These are phyloP conservation scores for Pichia sp. DNA, from an alignment of 1,139 yeast species.

Conservation along the genomic window DNA sequence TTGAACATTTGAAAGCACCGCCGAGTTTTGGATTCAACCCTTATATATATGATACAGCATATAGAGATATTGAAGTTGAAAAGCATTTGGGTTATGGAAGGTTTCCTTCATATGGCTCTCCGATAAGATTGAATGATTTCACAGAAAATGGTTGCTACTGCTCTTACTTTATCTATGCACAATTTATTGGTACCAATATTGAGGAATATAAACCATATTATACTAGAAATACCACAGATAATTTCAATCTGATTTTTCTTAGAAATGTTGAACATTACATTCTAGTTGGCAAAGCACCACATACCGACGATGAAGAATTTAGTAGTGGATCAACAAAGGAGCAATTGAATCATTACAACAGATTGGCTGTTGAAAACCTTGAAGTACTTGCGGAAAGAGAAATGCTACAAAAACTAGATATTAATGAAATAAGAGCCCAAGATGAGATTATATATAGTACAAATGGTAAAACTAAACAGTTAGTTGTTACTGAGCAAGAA, in stretches of 20 bases:
- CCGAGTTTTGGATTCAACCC: slow-evolving; percentile 55
- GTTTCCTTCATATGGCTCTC: slow-evolving; percentile 31
- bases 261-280: slow-evolving; percentile 18
- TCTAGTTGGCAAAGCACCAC: slow-evolving; percentile 15
- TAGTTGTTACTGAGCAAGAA: neutral
- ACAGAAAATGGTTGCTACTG: slow-evolving; percentile 16
- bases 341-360: slow-evolving; percentile 17
- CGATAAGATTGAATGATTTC: slow-evolving; percentile 27
- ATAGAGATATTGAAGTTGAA: slow-evolving; percentile 14
- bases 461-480: slow-evolving; percentile 7
- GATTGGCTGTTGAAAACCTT: slow-evolving; percentile 11
- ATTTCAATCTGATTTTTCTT: slow-evolving; percentile 18
- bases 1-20: slow-evolving; percentile 47
- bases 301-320: slow-evolving; percentile 4
- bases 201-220: slow-evolving; percentile 18
- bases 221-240: slow-evolving; percentile 12
- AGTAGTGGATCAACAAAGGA: slow-evolving; percentile 10
- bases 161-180: slow-evolving; percentile 21
- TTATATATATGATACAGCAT: slow-evolving; percentile 21
- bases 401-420: slow-evolving; percentile 14
- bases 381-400: slow-evolving; percentile 13
- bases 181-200: slow-evolving; percentile 20
- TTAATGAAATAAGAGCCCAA: slow-evolving; percentile 12
- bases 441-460: slow-evolving; percentile 14
- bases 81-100: slow-evolving; percentile 34